These are phyloP conservation scores for Fusarium pilosicola DNA, from an alignment of 2,329 filamentous ascomycete genomes.

Conservation along the genomic window DNA sequence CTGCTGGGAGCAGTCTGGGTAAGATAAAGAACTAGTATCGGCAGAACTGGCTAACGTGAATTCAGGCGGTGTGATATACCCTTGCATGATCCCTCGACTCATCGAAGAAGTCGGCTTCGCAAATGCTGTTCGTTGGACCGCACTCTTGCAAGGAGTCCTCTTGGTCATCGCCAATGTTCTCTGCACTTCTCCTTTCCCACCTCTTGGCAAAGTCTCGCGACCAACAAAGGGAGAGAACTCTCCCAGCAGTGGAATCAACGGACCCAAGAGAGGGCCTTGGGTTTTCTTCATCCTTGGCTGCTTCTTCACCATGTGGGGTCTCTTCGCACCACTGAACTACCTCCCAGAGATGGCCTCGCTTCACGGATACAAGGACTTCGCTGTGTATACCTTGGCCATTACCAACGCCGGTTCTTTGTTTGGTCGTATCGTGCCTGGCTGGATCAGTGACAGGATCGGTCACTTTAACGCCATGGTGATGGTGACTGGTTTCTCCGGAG, in stretches of 20 bases:
- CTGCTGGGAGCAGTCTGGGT: background rate
- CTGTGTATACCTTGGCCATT: background rate
- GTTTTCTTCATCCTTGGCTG: background rate
- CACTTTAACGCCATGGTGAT: background rate
- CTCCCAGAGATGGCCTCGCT: background rate
- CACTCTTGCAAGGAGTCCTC: background rate
- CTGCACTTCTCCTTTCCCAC: background rate
- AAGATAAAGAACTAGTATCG: background rate
- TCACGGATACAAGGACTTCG: background rate
- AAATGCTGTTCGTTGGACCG: background rate
- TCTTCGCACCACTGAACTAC: background rate
- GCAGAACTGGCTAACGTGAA: background rate
- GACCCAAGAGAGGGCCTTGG: background rate
- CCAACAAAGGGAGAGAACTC: background rate
- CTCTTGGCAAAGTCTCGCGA: background rate
- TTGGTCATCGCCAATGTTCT: background rate
- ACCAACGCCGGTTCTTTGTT: background rate
- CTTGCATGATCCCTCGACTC: background rate
- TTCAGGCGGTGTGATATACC: background rate
- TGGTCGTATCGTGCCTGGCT: background rate
- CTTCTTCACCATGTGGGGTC: constrained; percentile 2
- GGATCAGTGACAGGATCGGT: background rate
- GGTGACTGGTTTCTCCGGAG: background rate
- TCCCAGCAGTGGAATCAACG: background rate
- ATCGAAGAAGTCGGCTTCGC: background rate